Conservation (phyloP, 75 land plant genomes). For the Selaginella moellendorffii region DNA sequence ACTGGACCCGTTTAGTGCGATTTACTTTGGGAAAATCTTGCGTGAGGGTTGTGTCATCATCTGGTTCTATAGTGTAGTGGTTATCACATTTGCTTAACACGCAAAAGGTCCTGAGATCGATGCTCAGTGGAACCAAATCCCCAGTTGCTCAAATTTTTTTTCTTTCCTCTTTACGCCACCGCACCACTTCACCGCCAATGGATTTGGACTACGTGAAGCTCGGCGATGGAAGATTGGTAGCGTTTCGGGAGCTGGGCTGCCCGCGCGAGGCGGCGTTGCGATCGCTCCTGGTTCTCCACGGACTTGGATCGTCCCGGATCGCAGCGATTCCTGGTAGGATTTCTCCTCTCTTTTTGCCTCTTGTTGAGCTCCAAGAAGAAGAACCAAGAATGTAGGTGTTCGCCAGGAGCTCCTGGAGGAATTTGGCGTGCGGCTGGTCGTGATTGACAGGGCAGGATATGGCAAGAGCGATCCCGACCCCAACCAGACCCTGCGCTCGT, state of each 20-base stretch:
- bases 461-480: conserved; percentile 19
- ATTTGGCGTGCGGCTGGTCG: conserved; percentile 20
- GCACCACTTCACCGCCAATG: background rate
- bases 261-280: conserved; percentile 6
- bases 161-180: background rate
- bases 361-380: background rate
- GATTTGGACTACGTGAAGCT: conserved; percentile 14
- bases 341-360: background rate
- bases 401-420: conserved; percentile 19
- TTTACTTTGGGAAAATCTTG: background rate
- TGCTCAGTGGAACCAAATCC: background rate
- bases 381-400: conserved; percentile 6
- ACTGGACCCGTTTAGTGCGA: too few species aligned
- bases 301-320: conserved; percentile 24
- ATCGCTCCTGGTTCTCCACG: conserved; percentile 19
- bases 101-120: conserved; percentile 1
- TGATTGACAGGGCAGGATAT: conserved; percentile 30
- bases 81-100: conserved; percentile 1
- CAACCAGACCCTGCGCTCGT: conserved; percentile 16
- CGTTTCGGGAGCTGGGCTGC: conserved; percentile 21
- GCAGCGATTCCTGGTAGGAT: conserved; percentile 24
- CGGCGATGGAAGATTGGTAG: conserved; percentile 15
- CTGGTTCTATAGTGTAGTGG: conserved; percentile 1
- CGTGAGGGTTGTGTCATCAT: background rate
- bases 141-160: background rate